phyloP scores from a whole-genome alignment of 148 eudicot genomes.

The Vaccinium vitisidaea region DNA sequence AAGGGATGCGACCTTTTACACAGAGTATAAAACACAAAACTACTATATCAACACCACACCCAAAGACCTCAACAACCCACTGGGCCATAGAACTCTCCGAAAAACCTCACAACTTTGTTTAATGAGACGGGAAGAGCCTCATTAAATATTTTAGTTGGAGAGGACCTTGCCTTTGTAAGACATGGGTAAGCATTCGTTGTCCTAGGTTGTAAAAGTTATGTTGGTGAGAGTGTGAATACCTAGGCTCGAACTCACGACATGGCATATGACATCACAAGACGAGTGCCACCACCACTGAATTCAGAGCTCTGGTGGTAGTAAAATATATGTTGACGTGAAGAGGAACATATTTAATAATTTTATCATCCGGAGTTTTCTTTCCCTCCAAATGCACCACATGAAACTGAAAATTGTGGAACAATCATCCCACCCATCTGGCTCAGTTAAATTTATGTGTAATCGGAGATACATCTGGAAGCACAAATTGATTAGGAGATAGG shows the following conservation, averaged over 20 bases:
- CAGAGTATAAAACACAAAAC: neutral
- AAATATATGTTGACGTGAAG: neutral
- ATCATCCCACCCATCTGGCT: neutral
- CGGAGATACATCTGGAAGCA: neutral
- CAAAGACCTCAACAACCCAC: neutral
- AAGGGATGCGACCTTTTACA: neutral
- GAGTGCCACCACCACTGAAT: too few species aligned
- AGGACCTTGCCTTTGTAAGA: neutral
- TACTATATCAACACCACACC: neutral
- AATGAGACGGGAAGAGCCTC: neutral
- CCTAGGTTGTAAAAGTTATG: neutral
- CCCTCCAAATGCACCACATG: neutral
- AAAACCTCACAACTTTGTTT: neutral
- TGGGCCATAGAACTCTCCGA: neutral
- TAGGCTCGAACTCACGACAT: too few species aligned
- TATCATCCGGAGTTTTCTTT: neutral
- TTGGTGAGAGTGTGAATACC: neutral
- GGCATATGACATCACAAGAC: too few species aligned
- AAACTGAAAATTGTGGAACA: neutral
- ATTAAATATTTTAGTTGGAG: neutral
- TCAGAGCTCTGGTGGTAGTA: too few species aligned
- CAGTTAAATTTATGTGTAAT: neutral
- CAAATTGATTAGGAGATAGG: neutral
- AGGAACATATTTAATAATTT: too few species aligned
- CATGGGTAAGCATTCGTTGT: neutral